Conservation (phyloP, 2,329 filamentous ascomycete species). For the Raffaelea albimanens region DNA sequence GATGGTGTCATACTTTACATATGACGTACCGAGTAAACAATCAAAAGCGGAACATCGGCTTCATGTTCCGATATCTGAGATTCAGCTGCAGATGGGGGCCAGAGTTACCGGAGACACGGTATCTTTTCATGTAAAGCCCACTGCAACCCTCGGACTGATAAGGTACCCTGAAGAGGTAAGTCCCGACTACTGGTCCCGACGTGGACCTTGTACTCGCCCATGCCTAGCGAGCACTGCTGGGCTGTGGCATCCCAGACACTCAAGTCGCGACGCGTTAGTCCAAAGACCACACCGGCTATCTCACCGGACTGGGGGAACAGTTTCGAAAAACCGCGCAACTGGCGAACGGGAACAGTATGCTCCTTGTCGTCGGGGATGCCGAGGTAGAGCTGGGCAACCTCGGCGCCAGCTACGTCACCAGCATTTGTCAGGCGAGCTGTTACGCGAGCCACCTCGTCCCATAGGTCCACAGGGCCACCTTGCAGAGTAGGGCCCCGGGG, state of each 20-base stretch:
- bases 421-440: constrained; percentile 29
- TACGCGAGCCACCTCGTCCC: constrained; percentile 32
- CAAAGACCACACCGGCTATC: constrained; percentile 36
- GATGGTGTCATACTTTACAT: no score
- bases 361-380: constrained; percentile 22
- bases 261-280: constrained; percentile 53
- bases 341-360: constrained; percentile 44
- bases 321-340: constrained; percentile 60
- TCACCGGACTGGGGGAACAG: constrained; percentile 34
- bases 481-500: constrained; percentile 22
- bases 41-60: no score
- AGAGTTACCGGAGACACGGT: no score
- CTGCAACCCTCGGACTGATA: no score
- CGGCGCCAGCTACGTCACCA: constrained; percentile 28
- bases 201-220: constrained; percentile 28
- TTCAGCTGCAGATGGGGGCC: no score
- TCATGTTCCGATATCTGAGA: no score
- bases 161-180: constrained; percentile 20
- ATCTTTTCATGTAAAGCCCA: no score
- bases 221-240: constrained; percentile 49
- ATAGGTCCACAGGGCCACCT: constrained; percentile 36
- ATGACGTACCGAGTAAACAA: no score
- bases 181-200: constrained; percentile 34
- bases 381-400: constrained; percentile 35
- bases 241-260: constrained; percentile 54